A percentile compares a stretch with the other conserved stretches of the same genome.
These are phyloP conservation scores for Rhizopus stolonifer DNA, from an alignment of 371 early-diverging fungal species.

Conservation along the genomic window DNA sequence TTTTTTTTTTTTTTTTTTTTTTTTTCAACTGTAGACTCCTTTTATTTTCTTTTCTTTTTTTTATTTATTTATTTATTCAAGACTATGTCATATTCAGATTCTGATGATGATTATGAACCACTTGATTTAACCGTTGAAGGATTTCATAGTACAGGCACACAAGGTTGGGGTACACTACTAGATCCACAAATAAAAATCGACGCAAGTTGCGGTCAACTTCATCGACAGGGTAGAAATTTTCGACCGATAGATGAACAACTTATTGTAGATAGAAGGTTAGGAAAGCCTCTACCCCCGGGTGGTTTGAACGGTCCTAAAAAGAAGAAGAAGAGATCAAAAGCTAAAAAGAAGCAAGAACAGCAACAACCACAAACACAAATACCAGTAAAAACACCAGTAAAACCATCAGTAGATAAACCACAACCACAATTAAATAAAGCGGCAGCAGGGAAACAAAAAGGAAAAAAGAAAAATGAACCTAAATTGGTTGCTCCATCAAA, in stretches of 20 bases:
- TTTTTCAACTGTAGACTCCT: too few relatives aligned
- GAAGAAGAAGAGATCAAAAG: not conserved
- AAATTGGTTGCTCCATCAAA: not conserved
- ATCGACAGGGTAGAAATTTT: constrained; percentile 44
- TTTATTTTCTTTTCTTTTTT: too few relatives aligned
- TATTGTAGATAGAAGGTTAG: constrained; percentile 44
- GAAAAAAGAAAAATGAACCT: not conserved
- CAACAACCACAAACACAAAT: not conserved
- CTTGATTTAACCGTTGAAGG: too few relatives aligned
- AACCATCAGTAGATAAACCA: not conserved
- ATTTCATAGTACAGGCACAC: too few relatives aligned
- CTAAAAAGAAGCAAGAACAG: not conserved
- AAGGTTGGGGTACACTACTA: too few relatives aligned
- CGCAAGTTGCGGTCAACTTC: constrained; percentile 30
- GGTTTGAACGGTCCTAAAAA: constrained; percentile 23
- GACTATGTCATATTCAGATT: too few relatives aligned
- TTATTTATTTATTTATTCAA: too few relatives aligned
- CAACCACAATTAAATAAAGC: not conserved
- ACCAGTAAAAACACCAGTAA: not conserved
- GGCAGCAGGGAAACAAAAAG: too few relatives aligned
- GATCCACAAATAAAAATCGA: too few relatives aligned
- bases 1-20: too few relatives aligned
- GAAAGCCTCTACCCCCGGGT: constrained; percentile 27
- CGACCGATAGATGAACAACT: constrained; percentile 41
- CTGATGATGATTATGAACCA: too few relatives aligned